Base-by-base conservation (phyloP, 805 yeast genomes). In the baker's yeast (Saccharomyces cerevisiae) region DNA sequence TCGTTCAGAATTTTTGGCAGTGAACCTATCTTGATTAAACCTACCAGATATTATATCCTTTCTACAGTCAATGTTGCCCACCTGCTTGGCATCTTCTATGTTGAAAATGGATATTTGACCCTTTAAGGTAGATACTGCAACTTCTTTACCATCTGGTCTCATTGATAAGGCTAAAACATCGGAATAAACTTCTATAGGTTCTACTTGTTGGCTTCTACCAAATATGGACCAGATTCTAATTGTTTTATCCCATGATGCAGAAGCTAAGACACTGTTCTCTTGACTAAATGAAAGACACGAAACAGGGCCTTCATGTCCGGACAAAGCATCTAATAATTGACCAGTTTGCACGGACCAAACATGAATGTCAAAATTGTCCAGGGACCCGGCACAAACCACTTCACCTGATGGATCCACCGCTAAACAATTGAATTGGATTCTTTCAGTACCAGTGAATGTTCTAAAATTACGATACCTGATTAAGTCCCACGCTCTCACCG, bases 391-490 rank as follows among this genome's bases (percentile, higher is more conserved):
- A 65, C 94, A 90, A 2, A 94, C 94, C 51, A 94, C 84, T 71
- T 94, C 99, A 31, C 98, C 99, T 65, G 96, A 86, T 29, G 98
- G 96, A 70, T 94, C 99, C 47, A 90, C 96, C 0, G 98, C 98
- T 56, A 94, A 73, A 52, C 89, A 81, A 51, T 83, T 84, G 71
- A 92, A 94, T 66, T 90, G 97, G 28, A 91, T 76, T 62, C 98
- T 78, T 59, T 84, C 85, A 2, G 96, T 83, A 0, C 97, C 94
- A 0, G 98, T 90, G 68, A 92, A 91, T 0, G 96, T 89, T 62
- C 98, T 79, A 76, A 94, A 94, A 67, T 94, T 94, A 68, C 99
- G 82, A 70, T 86, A 94, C 62, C 99, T 78, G 41, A 91, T 79
- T 58, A 94, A 75, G 76, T 94, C 99, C 96, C 96, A 94, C 0